Conservation (phyloP, 1,139 yeast genomes). For the Blastobotrys capitulatus region DNA sequence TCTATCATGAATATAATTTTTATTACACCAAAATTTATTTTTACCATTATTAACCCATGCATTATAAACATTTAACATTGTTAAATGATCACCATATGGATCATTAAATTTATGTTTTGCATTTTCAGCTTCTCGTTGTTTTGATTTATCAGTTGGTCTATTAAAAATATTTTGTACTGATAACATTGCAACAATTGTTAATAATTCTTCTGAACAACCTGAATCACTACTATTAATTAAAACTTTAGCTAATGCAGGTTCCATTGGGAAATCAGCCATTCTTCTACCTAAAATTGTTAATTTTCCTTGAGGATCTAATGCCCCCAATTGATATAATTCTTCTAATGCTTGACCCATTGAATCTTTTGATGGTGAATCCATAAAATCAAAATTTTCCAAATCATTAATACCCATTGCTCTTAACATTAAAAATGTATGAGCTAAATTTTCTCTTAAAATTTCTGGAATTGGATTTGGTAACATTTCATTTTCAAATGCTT, state of each 20-base stretch:
- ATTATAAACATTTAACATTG: slow-evolving; percentile 72
- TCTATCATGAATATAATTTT: slow-evolving; percentile 76
- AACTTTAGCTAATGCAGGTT: slow-evolving; percentile 82
- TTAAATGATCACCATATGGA: slow-evolving; percentile 81
- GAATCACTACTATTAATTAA: slow-evolving; percentile 67
- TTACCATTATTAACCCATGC: slow-evolving; percentile 65
- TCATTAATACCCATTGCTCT: slow-evolving; percentile 95
- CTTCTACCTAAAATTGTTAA: slow-evolving; percentile 69
- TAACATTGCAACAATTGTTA: slow-evolving; percentile 85
- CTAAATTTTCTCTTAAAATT: slow-evolving; percentile 83
- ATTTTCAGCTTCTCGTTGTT: slow-evolving; percentile 61
- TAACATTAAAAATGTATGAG: slow-evolving; percentile 79
- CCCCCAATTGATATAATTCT: slow-evolving; percentile 75
- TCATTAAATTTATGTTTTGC: slow-evolving; percentile 70
- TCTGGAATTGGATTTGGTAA: slow-evolving; percentile 82
- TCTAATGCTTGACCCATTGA: slow-evolving; percentile 75
- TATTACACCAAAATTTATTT: slow-evolving; percentile 72
- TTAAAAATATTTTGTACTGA: slow-evolving; percentile 81
- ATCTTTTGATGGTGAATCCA: slow-evolving; percentile 88
- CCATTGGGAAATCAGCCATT: slow-evolving; percentile 96
- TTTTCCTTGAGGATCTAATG: slow-evolving; percentile 72
- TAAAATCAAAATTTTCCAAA: slow-evolving; percentile 72
- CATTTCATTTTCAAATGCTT: slow-evolving; percentile 71
- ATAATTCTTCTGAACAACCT: slow-evolving; percentile 75
- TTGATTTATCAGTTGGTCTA: slow-evolving; percentile 74